These are phyloP conservation scores for Elongisporangium undulatum DNA, from an alignment of 352 stramenopile genomes.

Conservation along the genomic window DNA sequence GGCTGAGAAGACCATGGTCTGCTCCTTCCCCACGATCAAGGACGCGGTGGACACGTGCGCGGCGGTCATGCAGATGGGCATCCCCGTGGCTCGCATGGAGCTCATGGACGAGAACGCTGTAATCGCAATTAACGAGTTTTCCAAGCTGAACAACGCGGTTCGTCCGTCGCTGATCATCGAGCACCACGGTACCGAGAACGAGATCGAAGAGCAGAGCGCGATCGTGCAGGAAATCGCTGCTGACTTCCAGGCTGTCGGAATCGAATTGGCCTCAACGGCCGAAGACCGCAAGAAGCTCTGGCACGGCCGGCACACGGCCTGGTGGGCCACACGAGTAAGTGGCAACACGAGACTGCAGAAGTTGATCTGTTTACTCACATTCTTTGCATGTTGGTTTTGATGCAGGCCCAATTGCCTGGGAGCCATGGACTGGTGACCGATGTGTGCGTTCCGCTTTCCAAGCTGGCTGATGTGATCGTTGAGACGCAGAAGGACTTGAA, in stretches of 20 bases:
- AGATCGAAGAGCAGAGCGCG: constrained; percentile 81
- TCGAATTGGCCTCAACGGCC: constrained; percentile 52
- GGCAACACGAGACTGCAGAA: neutral
- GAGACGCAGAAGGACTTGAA: constrained; percentile 89
- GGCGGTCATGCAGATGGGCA: constrained; percentile 74
- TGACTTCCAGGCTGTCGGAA: constrained; percentile 71
- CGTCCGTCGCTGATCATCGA: constrained; percentile 93
- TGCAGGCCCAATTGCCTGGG: constrained; percentile 56
- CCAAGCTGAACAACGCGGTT: constrained; percentile 57
- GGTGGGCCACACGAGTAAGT: constrained; percentile 64
- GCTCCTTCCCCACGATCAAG: constrained; percentile 88
- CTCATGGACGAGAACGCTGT: constrained; percentile 75
- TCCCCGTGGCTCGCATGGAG: constrained; percentile 81
- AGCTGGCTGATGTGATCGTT: constrained; percentile 89
- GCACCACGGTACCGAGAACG: constrained; percentile 67
- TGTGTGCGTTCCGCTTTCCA: constrained; percentile 94
- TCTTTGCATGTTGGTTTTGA: neutral
- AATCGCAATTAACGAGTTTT: constrained; percentile 72
- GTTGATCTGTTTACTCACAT: neutral
- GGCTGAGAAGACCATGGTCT: constrained; percentile 86
- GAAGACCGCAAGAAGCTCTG: constrained; percentile 76
- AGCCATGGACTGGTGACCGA: constrained; percentile 89
- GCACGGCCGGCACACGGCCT: constrained; percentile 76
- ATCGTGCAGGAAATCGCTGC: constrained; percentile 75
- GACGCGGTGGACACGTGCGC: constrained; percentile 71